Conservation (phyloP, 2,329 filamentous ascomycete genomes). For the Fusarium veterinarium region DNA sequence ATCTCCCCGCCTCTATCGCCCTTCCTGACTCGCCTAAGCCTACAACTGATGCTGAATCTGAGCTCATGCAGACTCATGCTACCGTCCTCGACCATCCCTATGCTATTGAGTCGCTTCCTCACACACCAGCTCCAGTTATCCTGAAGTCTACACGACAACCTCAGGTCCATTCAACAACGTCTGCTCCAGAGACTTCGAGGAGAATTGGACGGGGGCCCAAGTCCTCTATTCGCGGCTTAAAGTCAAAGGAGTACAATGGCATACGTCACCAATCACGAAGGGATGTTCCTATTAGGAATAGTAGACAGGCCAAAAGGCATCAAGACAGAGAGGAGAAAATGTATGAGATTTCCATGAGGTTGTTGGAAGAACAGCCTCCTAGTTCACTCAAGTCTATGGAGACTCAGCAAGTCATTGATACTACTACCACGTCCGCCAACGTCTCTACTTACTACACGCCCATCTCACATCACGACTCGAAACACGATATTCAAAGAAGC, state of each 20-base stretch:
- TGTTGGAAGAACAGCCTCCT: too few species aligned
- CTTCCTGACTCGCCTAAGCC: neutral
- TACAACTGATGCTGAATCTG: neutral
- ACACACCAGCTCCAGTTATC: neutral
- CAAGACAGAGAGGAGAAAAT: neutral
- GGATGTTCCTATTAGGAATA: neutral
- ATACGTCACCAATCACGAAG: neutral
- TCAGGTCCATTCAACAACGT: neutral
- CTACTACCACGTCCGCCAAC: neutral
- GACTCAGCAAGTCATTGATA: neutral
- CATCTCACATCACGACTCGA: neutral
- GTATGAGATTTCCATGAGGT: neutral
- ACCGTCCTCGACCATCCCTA: neutral
- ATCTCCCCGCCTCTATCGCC: neutral
- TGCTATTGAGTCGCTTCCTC: neutral
- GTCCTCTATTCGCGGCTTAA: too few species aligned
- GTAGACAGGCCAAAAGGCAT: neutral
- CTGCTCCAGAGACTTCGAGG: neutral
- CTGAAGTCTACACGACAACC: neutral
- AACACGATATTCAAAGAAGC: neutral
- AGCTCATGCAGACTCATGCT: neutral
- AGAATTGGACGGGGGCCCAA: neutral
- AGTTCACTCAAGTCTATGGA: neutral
- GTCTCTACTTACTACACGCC: neutral
- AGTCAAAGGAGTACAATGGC: neutral